These are phyloP conservation scores for Tulasnella sp. DNA, from an alignment of 768 basidiomycete species.

Conservation along the genomic window DNA sequence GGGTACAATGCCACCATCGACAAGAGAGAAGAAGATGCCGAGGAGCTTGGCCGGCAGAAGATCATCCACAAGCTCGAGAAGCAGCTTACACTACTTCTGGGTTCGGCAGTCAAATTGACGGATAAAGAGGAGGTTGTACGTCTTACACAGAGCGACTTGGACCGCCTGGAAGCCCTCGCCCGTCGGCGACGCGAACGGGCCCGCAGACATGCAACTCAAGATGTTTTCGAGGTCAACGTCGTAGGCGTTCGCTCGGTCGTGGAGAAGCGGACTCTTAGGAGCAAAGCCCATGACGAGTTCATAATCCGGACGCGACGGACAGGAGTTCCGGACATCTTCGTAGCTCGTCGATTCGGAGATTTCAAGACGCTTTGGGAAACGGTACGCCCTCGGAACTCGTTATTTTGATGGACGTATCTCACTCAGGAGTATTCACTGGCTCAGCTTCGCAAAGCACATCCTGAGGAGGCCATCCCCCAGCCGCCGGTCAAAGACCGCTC, in stretches of 20 bases:
- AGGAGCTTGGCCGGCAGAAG: conserved; percentile 60
- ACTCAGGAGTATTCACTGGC: conserved; percentile 29
- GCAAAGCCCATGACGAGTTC: conserved; percentile 90
- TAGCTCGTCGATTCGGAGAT: conserved; percentile 91
- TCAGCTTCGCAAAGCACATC: conserved; percentile 82
- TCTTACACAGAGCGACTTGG: conserved; percentile 78
- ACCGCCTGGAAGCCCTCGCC: conserved; percentile 69
- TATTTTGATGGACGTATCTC: not conserved
- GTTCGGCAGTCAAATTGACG: conserved; percentile 73
- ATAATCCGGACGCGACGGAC: conserved; percentile 82
- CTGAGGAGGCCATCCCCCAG: conserved; percentile 70
- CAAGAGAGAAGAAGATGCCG: conserved; percentile 46
- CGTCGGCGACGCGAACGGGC: conserved; percentile 51
- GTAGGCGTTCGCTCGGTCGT: conserved; percentile 78
- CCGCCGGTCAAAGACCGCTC: conserved; percentile 86
- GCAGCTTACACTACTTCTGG: conserved; percentile 75
- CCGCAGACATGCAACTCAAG: conserved; percentile 46
- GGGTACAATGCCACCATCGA: conserved; percentile 28
- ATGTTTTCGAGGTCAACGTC: conserved; percentile 85
- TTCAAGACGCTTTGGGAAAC: conserved; percentile 85
- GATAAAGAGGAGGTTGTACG: conserved; percentile 89
- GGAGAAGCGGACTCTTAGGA: conserved; percentile 82
- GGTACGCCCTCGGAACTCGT: conserved; percentile 45
- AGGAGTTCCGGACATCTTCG: conserved; percentile 70
- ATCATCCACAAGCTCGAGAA: conserved; percentile 77